Base-by-base conservation (phyloP, 495 filamentous ascomycete genomes). In the Amorphotheca resinae region DNA sequence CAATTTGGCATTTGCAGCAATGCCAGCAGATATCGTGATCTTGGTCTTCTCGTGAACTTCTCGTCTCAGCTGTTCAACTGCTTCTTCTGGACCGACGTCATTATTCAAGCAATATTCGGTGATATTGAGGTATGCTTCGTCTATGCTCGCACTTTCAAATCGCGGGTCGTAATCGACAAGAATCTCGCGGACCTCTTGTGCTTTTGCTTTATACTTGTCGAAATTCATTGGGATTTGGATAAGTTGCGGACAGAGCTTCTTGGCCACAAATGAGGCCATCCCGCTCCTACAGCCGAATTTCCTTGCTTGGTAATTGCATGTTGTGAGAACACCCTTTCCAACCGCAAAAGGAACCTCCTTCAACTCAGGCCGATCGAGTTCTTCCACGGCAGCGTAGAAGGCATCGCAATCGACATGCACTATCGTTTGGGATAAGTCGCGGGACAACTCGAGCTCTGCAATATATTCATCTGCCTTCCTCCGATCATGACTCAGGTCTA, bases 391-490 rank as follows among this genome's bases (percentile, higher is more conserved):
- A 0, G 91, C 91, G 55, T 88, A 99, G 64, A 99, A 99, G 15
- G 93, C 91, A 64, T 99, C 91, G 59, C 91, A 99, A 61, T 99
- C 91, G 22, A 99, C 70, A 58, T 99, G 91, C 0, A 95, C 79
- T 20, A 96, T 73, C 36, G 73, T 64, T 57, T 95, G 91, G 2
- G 68, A 67, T n/a, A 96, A 65, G 55, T 96, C 89, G 6, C 91
- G 74, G 12, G 70, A 70, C 1, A 71, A 51, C 51, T 96, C 91
- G 9, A 95, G 68, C 49, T 88, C 75, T 1, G 76, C 72, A 42
- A 95, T 76, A 51, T 83, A 78, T 41, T 84, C 84, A 58, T 96
- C 87, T 9, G 85, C 87, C 28, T 72, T 72, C 21, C 83, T 77
- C 22, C 79, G 61, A 39, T 95, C 83, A 17, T 65, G 61, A 17